These are phyloP conservation scores for Moniliella sp. DNA, from an alignment of 1,284 basidiomycete species.

Conservation along the genomic window DNA sequence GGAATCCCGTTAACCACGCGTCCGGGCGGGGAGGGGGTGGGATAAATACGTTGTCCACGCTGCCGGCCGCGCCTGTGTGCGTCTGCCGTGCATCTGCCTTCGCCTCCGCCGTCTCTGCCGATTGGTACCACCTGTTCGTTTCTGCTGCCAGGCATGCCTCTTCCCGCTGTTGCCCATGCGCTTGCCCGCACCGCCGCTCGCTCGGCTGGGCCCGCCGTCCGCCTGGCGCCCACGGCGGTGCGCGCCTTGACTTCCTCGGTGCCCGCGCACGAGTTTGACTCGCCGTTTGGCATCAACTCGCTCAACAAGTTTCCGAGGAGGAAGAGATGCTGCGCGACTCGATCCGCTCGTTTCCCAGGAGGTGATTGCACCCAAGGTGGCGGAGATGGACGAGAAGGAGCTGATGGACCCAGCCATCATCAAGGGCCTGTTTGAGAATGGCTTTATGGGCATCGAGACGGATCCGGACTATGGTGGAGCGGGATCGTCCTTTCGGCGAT, in stretches of 20 bases:
- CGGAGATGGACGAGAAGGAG: slow-evolving; percentile 94
- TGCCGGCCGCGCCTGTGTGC: no score
- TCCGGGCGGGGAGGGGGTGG: no score
- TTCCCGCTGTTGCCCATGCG: no score
- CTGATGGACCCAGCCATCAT: slow-evolving; percentile 75
- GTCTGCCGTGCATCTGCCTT: no score
- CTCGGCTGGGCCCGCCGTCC: no score
- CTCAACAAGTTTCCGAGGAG: slow-evolving; percentile 27
- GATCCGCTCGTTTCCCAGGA: slow-evolving; percentile 52
- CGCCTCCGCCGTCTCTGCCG: no score
- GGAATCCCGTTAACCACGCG: no score
- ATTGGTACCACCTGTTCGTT: no score
- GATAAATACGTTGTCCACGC: no score
- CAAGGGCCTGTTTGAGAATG: slow-evolving; percentile 77
- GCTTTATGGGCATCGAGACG: slow-evolving; percentile 95
- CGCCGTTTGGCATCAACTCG: slow-evolving; percentile 29
- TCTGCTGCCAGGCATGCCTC: no score
- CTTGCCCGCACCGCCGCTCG: no score
- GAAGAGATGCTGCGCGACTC: slow-evolving; percentile 32
- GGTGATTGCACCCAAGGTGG: slow-evolving; percentile 67
- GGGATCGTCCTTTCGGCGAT: slow-evolving; percentile 82
- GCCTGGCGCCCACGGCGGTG: slow-evolving; percentile 1
- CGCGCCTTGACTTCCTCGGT: slow-evolving; percentile 9
- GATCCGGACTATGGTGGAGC: slow-evolving; percentile 61
- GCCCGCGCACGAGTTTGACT: slow-evolving; percentile 15